phyloP scores from a whole-genome alignment of 2,329 filamentous ascomycete genomes.

The Epichloe scottii region DNA sequence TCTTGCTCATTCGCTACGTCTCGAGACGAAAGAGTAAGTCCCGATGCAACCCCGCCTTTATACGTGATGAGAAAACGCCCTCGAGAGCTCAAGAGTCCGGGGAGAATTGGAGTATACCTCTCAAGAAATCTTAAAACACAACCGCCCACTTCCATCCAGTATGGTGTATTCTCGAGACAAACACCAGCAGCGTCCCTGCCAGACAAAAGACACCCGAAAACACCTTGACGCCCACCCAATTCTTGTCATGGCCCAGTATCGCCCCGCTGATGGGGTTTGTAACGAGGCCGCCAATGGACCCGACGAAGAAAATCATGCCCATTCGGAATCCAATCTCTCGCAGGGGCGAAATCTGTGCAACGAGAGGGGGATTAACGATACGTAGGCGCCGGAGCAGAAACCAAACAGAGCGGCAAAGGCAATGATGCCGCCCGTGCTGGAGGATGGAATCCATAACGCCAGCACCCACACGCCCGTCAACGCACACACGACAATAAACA shows the following conservation, averaged over 20 bases:
- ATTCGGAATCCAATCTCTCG: slow-evolving; percentile 19
- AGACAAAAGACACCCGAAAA: slow-evolving; percentile 22
- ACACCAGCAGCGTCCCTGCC: slow-evolving; percentile 15
- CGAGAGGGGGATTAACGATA: slow-evolving; percentile 25
- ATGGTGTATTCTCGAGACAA: slow-evolving; percentile 13
- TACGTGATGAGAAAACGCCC: no score
- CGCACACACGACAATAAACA: slow-evolving; percentile 28
- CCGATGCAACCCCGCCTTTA: no score
- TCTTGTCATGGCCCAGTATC: slow-evolving; percentile 17
- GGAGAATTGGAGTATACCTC: no score
- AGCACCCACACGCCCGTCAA: slow-evolving; percentile 2
- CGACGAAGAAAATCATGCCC: slow-evolving; percentile 35
- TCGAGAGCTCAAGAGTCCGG: no score
- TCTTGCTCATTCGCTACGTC: no score
- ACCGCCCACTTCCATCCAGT: slow-evolving; percentile 15
- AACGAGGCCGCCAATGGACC: slow-evolving; percentile 42
- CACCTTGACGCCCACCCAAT: slow-evolving; percentile 24
- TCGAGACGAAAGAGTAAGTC: no score
- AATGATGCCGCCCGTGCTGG: slow-evolving; percentile 24
- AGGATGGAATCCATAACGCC: slow-evolving; percentile 1
- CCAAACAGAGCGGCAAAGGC: slow-evolving; percentile 29
- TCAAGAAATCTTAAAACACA: slow-evolving; percentile 12
- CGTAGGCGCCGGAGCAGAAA: slow-evolving; percentile 28
- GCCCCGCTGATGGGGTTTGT: slow-evolving; percentile 45
- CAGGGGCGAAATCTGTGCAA: slow-evolving; percentile 33